Evolutionary conservation across 2,329 filamentous ascomycete genomes (phyloP), one percentile per base, ranked within the genome.

Genomic region (Colletotrichum sp.): DNA sequence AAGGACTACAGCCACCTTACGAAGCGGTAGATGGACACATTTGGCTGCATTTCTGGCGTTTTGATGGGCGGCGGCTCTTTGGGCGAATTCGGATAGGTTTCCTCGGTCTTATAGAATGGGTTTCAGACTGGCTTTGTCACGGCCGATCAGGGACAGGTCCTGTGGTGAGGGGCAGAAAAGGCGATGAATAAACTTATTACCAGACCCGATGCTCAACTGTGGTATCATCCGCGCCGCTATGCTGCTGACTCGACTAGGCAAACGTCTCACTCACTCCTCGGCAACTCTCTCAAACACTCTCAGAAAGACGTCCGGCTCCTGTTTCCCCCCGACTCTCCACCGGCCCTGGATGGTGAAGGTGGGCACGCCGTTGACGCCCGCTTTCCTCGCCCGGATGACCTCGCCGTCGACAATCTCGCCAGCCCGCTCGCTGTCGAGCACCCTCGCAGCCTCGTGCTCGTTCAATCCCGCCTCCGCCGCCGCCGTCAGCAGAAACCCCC

Each of bases 251-350:
- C 30, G 26, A 26, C 32, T 24, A 26, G 21, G 16, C 28, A 63
- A 60, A 30, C 24, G 4, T 8, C 18, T 5, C 15, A 15, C 15
- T 71, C 39, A 75, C 68, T 78, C 77, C 5, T 52, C 75, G 52
- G 79, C 72, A 21, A 94, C 87, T 81, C 89, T 87, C 78, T 93
- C 90, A 84, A 96, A 96, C 49, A 94, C 83, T 77, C 90, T 88
- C 80, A 93, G 85, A 82, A 96, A 95, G 1, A 92, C 88, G 60
- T 88, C 88, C 4, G 90, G 87, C 75, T 93, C 91, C 86, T 96
- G 93, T 71, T 93, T 94, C 1, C 95, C 95, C 10, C 93, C 92
- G 21, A 96, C 87, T 78, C 92, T 89, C 83, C 92, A 95, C 80
- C 87, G 87, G 2, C 89, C 91, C 81, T 95, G 93, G 67, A 96